Conservation (phyloP, 306 rosid genomes). For the Vigna hirtella region DNA sequence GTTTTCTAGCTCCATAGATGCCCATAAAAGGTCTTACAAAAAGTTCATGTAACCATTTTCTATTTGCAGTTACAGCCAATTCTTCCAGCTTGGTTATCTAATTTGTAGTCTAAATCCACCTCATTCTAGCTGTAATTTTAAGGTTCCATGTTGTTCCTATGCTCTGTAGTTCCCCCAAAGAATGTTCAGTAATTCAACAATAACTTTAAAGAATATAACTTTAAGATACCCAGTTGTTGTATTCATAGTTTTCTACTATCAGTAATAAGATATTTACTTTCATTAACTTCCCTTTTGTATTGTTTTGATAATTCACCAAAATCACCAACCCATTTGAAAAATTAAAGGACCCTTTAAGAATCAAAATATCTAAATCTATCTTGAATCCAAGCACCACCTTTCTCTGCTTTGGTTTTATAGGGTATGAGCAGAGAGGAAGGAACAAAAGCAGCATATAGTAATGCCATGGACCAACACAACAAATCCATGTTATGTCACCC, state of each 20-base stretch:
- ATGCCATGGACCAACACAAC: slow-evolving; percentile 63
- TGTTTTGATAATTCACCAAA: too few species aligned
- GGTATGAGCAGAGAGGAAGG: slow-evolving; percentile 35
- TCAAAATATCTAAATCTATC: slow-evolving; percentile 36
- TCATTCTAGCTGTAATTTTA: slow-evolving; percentile 49
- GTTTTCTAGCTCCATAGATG: slow-evolving; percentile 13
- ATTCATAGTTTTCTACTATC: too few species aligned
- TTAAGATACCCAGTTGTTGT: neutral
- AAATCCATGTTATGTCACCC: slow-evolving; percentile 76
- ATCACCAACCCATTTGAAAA: neutral
- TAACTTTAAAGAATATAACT: neutral
- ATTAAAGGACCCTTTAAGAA: slow-evolving; percentile 34
- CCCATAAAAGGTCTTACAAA: slow-evolving; percentile 1
- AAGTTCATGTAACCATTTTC: slow-evolving; percentile 29
- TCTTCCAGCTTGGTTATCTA: slow-evolving; percentile 32
- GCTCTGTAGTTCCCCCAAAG: neutral
- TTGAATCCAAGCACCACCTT: slow-evolving; percentile 42
- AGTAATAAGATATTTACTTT: too few species aligned
- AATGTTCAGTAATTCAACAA: slow-evolving; percentile 9
- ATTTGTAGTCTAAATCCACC: slow-evolving; percentile 39
- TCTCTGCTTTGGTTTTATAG: slow-evolving; percentile 34
- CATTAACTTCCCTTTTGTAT: too few species aligned
- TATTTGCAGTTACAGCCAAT: slow-evolving; percentile 42
- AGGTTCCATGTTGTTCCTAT: slow-evolving; percentile 32
- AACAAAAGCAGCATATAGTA: slow-evolving; percentile 58